Percentiles rank a stretch among this genome's conserved stretches.
phyloP scores from a whole-genome alignment of 176 grass and related monocot species.

The Dendrocalamus sinicus region DNA sequence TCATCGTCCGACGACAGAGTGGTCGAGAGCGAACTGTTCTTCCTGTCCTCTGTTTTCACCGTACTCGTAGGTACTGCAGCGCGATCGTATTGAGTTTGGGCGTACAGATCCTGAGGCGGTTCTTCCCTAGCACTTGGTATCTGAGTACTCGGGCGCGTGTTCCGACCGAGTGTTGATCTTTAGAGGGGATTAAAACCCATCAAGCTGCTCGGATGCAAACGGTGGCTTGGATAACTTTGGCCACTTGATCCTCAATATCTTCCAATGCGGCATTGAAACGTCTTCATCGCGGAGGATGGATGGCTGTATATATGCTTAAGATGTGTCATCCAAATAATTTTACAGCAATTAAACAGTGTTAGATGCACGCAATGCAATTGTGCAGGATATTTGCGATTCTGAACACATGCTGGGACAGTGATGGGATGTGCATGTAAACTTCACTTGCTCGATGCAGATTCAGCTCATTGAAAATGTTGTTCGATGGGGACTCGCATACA shows the following conservation, averaged over 20 bases:
- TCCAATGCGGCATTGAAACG: not conserved
- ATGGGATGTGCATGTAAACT: not conserved
- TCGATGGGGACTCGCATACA: slow-evolving; percentile 11
- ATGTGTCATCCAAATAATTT: slow-evolving; percentile 8
- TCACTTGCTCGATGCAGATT: slow-evolving; percentile 32
- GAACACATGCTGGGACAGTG: slow-evolving; percentile 14
- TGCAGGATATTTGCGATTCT: slow-evolving; percentile 17
- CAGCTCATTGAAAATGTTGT: slow-evolving; percentile 35
- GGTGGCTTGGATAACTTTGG: not conserved
- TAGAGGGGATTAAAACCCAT: too few relatives aligned
- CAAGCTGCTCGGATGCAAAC: not conserved
- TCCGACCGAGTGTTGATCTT: too few relatives aligned
- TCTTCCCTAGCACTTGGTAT: too few relatives aligned
- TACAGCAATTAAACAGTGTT: not conserved
- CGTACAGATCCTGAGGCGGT: too few relatives aligned
- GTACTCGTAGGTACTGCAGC: too few relatives aligned
- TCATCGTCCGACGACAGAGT: too few relatives aligned
- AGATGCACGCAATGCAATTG: slow-evolving; percentile 18
- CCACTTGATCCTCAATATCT: not conserved
- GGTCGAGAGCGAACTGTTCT: too few relatives aligned
- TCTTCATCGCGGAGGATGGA: not conserved
- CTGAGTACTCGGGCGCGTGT: too few relatives aligned
- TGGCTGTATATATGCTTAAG: not conserved
- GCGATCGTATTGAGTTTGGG: too few relatives aligned
- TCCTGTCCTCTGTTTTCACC: too few relatives aligned